Evolutionary conservation across 2,329 filamentous ascomycete species (phyloP), one percentile per base, ranked within the genome.

Genomic region (Seiridium unicorne): DNA sequence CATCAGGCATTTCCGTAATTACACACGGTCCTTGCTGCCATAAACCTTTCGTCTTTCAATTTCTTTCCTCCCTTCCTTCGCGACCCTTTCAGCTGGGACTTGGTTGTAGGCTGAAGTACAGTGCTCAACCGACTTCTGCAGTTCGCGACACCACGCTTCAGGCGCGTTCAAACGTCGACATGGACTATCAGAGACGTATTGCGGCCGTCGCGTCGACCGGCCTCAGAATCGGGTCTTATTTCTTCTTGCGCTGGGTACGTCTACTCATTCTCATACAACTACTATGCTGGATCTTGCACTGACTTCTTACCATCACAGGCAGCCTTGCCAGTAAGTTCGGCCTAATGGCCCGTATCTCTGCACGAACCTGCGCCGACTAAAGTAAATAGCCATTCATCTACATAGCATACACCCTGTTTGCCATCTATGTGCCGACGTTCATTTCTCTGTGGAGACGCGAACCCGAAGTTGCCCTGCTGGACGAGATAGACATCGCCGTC

Each of bases 351-450:
- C 18, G 34, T 32, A 35, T 53, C n/a, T 53, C 5, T 36, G 9
- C 10, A 10, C 32, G 49, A n/a, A 38, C n/a, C 35, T 38, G 49
- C 18, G 13, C 11, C 49, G 32, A 13, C 46, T 49, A 34, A 66
- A 70, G 31, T 54, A 46, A 26, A 13, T 44, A 73, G 69, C 67
- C 67, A 5, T 47, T 64, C 44, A 51, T 71, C 5, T 64, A 73
- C 9, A 66, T 82, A 9, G 77, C 87, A 3, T 86, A 86, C 60
- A 81, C 88, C 0, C 76, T 89, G 2, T 87, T 89, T 62, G 86
- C 84, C 32, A 73, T 92, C 60, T 92, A 91, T 66, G 70, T 88
- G 0, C 82, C 88, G 0, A 79, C 87, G 0, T 91, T 89, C 73
- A 72, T 90, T 55, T 76, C 79, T 10, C 85, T 81, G 65, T 87